Conservation (phyloP, 2,329 filamentous ascomycete genomes). For the Fusarium chlamydosporum region DNA sequence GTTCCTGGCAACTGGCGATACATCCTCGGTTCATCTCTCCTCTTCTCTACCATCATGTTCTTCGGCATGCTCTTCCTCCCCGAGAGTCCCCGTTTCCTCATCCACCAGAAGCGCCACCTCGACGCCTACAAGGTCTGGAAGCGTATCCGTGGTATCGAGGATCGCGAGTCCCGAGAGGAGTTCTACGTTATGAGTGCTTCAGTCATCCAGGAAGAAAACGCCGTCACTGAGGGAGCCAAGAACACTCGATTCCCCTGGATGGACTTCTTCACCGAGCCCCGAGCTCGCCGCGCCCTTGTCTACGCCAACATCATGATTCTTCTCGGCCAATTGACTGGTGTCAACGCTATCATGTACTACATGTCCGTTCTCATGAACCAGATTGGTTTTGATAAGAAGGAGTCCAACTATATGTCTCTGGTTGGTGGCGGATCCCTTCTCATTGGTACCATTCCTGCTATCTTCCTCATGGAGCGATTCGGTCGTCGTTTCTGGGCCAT, state of each 20-base stretch:
- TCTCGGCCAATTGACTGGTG: slow-evolving; percentile 78
- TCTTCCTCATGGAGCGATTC: slow-evolving; percentile 79
- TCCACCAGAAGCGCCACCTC: slow-evolving; percentile 71
- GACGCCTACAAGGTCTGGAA: slow-evolving; percentile 76
- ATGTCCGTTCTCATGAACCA: slow-evolving; percentile 77
- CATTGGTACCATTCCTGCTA: slow-evolving; percentile 76
- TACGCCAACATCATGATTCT: slow-evolving; percentile 80
- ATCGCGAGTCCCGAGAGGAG: slow-evolving; percentile 73
- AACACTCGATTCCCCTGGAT: slow-evolving; percentile 76
- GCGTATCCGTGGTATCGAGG: slow-evolving; percentile 74
- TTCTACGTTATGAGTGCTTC: slow-evolving; percentile 80
- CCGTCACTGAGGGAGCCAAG: slow-evolving; percentile 64
- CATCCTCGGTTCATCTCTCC: slow-evolving; percentile 78
- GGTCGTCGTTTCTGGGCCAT: slow-evolving; percentile 83
- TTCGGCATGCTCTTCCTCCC: slow-evolving; percentile 78
- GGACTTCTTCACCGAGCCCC: slow-evolving; percentile 79
- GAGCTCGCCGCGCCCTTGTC: slow-evolving; percentile 74
- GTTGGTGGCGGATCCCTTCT: slow-evolving; percentile 78
- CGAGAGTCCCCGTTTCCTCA: slow-evolving; percentile 76
- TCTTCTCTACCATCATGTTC: slow-evolving; percentile 70
- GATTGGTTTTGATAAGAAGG: slow-evolving; percentile 74
- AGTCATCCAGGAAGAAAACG: slow-evolving; percentile 69
- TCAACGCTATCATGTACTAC: slow-evolving; percentile 79
- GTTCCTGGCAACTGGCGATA: slow-evolving; percentile 80
- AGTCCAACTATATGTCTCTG: slow-evolving; percentile 80